A percentile compares a stretch with the other conserved stretches of the same genome.
Evolutionary conservation across 257 asterid species (phyloP).

Genomic region (Solanum arcanum): DNA sequence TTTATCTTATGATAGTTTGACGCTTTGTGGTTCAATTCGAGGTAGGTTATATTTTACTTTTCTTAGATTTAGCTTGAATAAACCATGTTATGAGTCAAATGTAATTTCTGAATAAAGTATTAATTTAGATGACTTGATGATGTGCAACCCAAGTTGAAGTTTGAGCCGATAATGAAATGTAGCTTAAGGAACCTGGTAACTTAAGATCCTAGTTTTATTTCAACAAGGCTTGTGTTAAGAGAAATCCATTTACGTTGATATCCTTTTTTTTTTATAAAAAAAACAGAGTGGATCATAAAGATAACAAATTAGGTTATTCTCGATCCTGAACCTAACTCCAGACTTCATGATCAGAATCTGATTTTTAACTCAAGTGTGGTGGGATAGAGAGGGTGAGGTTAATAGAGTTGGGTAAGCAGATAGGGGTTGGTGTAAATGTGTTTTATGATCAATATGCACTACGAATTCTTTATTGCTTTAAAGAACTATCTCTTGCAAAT

Average conservation of each 20-base stretch:
- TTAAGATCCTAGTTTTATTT: background rate
- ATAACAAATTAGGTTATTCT: no score
- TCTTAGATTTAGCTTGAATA: background rate
- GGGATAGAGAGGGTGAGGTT: background rate
- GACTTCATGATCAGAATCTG: background rate
- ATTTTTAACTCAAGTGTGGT: background rate
- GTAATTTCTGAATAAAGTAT: background rate
- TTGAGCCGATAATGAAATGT: no score
- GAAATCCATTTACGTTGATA: background rate
- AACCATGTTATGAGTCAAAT: background rate
- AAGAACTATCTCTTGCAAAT: background rate
- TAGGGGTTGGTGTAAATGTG: background rate
- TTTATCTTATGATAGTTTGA: no score
- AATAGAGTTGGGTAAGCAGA: background rate
- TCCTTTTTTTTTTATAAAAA: no score
- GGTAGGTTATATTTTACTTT: no score
- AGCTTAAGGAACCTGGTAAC: background rate
- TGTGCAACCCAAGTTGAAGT: background rate
- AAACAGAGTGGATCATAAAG: no score
- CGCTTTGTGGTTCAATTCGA: background rate
- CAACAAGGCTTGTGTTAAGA: background rate
- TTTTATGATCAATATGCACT: no score
- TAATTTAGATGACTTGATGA: background rate
- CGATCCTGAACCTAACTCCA: background rate
- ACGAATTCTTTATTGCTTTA: no score